Evolutionary conservation across 495 filamentous ascomycete species (phyloP).

Genomic region (Darksidea phi): DNA sequence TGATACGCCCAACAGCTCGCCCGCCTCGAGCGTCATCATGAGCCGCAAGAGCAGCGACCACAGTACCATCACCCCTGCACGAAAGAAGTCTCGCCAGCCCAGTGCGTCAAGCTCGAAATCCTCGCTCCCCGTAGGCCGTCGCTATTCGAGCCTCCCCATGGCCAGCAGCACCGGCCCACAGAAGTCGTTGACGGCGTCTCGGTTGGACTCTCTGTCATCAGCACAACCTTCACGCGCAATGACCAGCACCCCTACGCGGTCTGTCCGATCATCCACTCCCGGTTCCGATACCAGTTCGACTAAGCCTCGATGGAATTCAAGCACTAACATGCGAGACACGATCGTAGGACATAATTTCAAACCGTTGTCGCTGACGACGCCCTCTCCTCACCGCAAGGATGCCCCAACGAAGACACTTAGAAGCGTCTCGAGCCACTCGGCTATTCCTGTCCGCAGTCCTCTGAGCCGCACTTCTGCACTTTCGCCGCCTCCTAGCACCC

Average conservation of each 20-base stretch:
- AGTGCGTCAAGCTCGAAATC: constrained; percentile 30
- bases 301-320: constrained; percentile 79
- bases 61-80: constrained; percentile 28
- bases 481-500: constrained; percentile 16
- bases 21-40: constrained; percentile 77
- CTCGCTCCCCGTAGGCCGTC: constrained; percentile 23
- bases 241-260: constrained; percentile 29
- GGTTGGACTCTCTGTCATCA: constrained; percentile 33
- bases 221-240: constrained; percentile 37
- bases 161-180: constrained; percentile 46
- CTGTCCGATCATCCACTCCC: constrained; percentile 20
- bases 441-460: constrained; percentile 34
- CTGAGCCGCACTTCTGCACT: constrained; percentile 21
- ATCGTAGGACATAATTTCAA: constrained; percentile 70
- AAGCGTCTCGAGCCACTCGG: constrained; percentile 31
- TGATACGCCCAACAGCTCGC: constrained; percentile 84
- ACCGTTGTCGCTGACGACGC: constrained; percentile 60
- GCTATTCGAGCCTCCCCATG: constrained; percentile 38
- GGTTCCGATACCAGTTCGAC: constrained; percentile 40
- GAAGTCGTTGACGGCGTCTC: constrained; percentile 36
- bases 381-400: constrained; percentile 53
- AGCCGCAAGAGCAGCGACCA: constrained; percentile 42
- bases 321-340: constrained; percentile 66
- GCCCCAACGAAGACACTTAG: constrained; percentile 18
- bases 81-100: constrained; percentile 35